phyloP scores from a whole-genome alignment of 1,284 basidiomycete species.

The Boletus sp. region DNA sequence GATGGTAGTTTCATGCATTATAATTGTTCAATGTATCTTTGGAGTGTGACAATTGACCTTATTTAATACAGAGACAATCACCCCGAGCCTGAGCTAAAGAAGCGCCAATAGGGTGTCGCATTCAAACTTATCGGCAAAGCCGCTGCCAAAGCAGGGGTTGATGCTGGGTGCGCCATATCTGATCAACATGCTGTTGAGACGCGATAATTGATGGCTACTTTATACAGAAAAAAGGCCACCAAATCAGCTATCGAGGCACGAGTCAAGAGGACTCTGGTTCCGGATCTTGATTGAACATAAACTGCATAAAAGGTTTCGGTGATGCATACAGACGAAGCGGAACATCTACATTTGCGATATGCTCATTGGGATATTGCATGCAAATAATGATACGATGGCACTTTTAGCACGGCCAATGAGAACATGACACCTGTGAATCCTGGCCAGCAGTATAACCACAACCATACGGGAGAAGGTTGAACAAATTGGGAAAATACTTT shows the following conservation, averaged over 20 bases:
- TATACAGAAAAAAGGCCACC: background rate
- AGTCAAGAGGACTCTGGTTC: background rate
- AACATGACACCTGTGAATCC: too few species aligned
- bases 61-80: too few species aligned
- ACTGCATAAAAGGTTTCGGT: constrained; percentile 1
- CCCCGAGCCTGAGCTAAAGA: background rate
- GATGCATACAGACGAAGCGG: constrained; percentile 7
- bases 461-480: too few species aligned
- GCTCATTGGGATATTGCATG: too few species aligned
- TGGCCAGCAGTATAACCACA: too few species aligned
- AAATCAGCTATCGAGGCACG: background rate
- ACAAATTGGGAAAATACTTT: too few species aligned
- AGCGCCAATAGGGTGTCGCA: background rate
- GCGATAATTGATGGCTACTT: background rate
- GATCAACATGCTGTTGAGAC: background rate
- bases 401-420: too few species aligned
- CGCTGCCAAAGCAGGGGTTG: background rate
- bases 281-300: background rate
- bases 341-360: background rate
- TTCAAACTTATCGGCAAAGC: background rate
- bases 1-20: too few species aligned
- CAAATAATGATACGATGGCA: too few species aligned
- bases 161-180: background rate
- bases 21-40: too few species aligned
- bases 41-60: too few species aligned